Percentiles rank a stretch among this genome's conserved stretches.
Conservation (phyloP, 2,329 filamentous ascomycete species). For the Acephala macrosclerotiorum region DNA sequence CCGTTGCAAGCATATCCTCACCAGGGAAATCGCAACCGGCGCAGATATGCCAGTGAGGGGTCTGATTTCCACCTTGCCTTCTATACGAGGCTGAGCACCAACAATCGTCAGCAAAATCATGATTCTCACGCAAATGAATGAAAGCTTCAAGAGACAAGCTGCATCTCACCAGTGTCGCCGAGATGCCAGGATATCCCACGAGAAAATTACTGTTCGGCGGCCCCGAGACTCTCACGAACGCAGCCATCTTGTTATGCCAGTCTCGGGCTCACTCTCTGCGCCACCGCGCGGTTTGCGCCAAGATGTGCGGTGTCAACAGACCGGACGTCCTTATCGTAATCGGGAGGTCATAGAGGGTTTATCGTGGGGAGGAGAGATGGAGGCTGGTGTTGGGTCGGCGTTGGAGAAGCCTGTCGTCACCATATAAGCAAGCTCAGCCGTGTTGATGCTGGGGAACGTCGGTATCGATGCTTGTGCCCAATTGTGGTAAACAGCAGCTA, state of each 20-base stretch:
- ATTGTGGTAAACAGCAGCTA: background rate
- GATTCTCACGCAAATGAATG: background rate
- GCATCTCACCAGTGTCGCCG: constrained; percentile 86
- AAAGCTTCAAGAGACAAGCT: constrained; percentile 17
- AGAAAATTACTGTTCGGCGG: constrained; percentile 97
- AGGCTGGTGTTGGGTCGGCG: constrained; percentile 10
- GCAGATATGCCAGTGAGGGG: constrained; percentile 85
- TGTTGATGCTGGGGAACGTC: constrained; percentile 24
- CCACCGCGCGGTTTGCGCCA: constrained; percentile 41
- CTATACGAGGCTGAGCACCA: constrained; percentile 80
- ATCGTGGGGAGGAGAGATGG: constrained; percentile 5
- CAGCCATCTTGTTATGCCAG: constrained; percentile 61
- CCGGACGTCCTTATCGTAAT: constrained; percentile 29
- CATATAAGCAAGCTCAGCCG: constrained; percentile 41
- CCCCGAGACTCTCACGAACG: constrained; percentile 94
- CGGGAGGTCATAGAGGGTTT: constrained; percentile 32
- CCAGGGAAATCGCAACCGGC: constrained; percentile 88
- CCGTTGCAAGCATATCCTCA: constrained; percentile 91
- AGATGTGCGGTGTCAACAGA: constrained; percentile 35
- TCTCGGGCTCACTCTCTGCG: constrained; percentile 42
- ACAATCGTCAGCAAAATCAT: constrained; percentile 34
- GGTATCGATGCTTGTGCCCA: constrained; percentile 6
- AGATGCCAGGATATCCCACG: constrained; percentile 97
- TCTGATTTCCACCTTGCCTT: constrained; percentile 96
- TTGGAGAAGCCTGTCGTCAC: constrained; percentile 32